These are phyloP conservation scores for Podaxis sp. DNA, from an alignment of 768 basidiomycete species.

Conservation along the genomic window DNA sequence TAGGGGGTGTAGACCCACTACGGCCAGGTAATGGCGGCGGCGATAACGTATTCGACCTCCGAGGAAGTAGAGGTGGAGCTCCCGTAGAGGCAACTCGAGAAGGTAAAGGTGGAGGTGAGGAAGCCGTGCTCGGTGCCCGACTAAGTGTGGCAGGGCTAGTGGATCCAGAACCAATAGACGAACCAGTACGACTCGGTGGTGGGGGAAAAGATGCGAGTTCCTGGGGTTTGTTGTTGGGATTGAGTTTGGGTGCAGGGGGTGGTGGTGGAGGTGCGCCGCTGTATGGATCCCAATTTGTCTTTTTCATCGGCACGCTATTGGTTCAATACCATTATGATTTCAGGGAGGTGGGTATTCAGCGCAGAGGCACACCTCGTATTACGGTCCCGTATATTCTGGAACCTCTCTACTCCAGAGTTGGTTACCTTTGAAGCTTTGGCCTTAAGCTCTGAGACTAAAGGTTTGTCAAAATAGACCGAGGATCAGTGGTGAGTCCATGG, in stretches of 20 bases:
- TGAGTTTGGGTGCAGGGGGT: conserved; percentile 39
- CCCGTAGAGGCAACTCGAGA: conserved; percentile 18
- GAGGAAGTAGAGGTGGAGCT: conserved; percentile 24
- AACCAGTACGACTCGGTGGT: conserved; percentile 32
- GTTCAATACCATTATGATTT: background rate
- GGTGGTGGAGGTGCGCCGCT: conserved; percentile 47
- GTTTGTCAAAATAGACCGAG: background rate
- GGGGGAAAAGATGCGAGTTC: conserved; percentile 24
- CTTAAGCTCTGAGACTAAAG: conserved; percentile 60
- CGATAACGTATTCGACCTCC: conserved; percentile 16
- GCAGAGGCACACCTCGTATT: conserved; percentile 37
- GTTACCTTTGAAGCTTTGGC: conserved; percentile 61
- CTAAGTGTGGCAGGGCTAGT: background rate
- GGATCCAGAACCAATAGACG: conserved; percentile 13
- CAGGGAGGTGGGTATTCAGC: background rate
- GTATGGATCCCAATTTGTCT: conserved; percentile 62
- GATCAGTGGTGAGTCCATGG: conserved; percentile 6
- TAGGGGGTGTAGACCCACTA: conserved; percentile 1
- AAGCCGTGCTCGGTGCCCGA: conserved; percentile 14
- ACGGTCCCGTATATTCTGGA: conserved; percentile 53
- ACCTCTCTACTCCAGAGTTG: conserved; percentile 45
- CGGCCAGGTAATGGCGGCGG: conserved; percentile 21
- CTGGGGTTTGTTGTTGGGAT: conserved; percentile 27
- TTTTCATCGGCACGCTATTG: conserved; percentile 51
- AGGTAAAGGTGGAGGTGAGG: conserved; percentile 21